Evolutionary conservation across 176 grass and related monocot genomes (phyloP).

Genomic region (Triticum dicoccoides): DNA sequence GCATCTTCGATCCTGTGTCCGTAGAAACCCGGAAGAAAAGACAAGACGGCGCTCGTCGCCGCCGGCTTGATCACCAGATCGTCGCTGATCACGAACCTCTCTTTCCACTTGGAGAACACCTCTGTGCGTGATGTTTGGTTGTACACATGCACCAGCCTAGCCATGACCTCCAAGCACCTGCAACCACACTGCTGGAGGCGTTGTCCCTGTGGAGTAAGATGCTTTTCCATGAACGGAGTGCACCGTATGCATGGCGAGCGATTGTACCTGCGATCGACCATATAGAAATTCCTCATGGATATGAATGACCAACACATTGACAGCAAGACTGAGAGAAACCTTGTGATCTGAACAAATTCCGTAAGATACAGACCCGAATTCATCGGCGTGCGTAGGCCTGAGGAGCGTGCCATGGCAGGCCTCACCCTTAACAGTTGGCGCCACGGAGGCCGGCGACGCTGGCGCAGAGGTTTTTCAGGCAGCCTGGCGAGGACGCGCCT

Average conservation of each 20-base stretch:
- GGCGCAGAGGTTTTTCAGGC: neutral
- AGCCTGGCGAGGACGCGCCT: neutral
- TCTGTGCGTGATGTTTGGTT: neutral
- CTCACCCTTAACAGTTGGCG: neutral
- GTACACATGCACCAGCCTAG: neutral
- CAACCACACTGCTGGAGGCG: neutral
- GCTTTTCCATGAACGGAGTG: neutral
- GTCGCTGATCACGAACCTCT: neutral
- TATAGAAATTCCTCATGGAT: neutral
- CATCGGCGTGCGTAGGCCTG: neutral
- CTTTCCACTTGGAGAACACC: neutral
- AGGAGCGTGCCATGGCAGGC: neutral
- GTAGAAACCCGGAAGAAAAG: neutral
- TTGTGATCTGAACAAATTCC: neutral
- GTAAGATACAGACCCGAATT: neutral
- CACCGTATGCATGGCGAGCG: neutral
- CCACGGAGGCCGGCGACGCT: neutral
- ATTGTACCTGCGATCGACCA: neutral
- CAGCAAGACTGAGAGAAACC: neutral
- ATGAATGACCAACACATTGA: neutral
- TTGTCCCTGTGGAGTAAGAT: no score
- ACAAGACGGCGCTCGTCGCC: neutral
- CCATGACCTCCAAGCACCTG: neutral
- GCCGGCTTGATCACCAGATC: neutral
- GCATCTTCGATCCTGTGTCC: neutral